Conservation (phyloP, 139 green algal genomes). For the Trebouxia sp. region DNA sequence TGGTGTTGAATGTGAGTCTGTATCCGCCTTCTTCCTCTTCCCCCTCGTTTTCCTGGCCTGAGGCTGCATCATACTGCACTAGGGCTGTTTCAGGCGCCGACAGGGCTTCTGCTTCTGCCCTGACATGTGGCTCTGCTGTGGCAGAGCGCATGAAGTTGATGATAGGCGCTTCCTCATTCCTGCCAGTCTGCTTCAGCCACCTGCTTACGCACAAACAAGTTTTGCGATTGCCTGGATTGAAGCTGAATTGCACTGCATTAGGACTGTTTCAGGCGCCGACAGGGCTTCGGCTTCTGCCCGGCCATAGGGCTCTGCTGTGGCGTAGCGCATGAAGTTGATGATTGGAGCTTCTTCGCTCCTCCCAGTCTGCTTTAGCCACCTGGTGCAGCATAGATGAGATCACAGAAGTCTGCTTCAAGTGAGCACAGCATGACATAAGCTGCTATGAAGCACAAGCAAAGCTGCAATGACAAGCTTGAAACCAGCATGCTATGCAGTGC, state of each 20-base stretch:
- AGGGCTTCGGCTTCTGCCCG: not conserved
- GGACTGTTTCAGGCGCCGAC: not conserved
- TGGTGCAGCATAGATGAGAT: too few species aligned
- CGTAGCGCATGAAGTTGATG: constrained; percentile 23
- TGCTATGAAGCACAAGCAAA: too few species aligned
- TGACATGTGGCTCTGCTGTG: not conserved
- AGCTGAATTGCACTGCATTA: not conserved
- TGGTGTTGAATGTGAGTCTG: constrained; percentile 55
- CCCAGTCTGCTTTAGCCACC: not conserved
- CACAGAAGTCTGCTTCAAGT: too few species aligned
- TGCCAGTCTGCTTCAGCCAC: not conserved
- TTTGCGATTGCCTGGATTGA: not conserved
- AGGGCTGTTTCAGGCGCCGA: not conserved
- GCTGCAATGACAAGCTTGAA: too few species aligned
- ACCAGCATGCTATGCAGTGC: too few species aligned
- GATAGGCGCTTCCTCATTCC: not conserved
- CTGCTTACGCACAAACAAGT: not conserved
- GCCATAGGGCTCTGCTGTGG: not conserved
- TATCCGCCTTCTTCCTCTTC: constrained; percentile 52
- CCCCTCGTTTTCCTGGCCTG: not conserved
- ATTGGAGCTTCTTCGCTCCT: not conserved
- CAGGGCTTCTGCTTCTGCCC: not conserved
- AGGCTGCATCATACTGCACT: not conserved
- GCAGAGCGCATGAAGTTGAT: constrained; percentile 25
- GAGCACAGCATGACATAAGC: too few species aligned